Conservation (phyloP, 495 filamentous ascomycete species). For the Acidiella bohemica region DNA sequence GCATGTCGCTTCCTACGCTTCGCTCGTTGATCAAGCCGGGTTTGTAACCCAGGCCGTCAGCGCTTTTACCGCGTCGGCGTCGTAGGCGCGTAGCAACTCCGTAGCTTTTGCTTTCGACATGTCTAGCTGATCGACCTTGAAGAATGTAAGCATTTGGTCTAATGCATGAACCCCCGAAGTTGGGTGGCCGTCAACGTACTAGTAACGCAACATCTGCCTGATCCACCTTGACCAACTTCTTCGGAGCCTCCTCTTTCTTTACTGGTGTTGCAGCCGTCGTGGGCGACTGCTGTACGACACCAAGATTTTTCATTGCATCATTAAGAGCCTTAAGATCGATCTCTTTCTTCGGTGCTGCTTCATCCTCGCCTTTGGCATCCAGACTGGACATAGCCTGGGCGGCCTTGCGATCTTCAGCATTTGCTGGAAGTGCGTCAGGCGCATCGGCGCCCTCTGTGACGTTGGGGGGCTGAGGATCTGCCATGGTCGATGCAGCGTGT, state of each 20-base stretch:
- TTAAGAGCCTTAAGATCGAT: constrained; percentile 72
- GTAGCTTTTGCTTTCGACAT: constrained; percentile 68
- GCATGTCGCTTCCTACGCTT: neutral
- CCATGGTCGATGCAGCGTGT: no score
- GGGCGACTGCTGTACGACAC: constrained; percentile 21
- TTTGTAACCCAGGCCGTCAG: constrained; percentile 49
- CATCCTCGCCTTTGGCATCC: constrained; percentile 47
- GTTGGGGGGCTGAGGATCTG: constrained; percentile 41
- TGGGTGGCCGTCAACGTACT: no score
- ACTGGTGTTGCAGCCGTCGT: constrained; percentile 21
- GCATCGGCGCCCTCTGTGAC: constrained; percentile 42
- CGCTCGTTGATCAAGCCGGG: constrained; percentile 20
- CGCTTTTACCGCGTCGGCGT: constrained; percentile 60
- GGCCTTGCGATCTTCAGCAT: constrained; percentile 80
- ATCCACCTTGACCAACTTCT: constrained; percentile 44
- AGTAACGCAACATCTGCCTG: constrained; percentile 51
- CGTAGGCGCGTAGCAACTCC: constrained; percentile 65
- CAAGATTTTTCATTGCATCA: constrained; percentile 59
- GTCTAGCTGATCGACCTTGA: constrained; percentile 65
- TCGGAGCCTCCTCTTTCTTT: constrained; percentile 35
- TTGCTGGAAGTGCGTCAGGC: constrained; percentile 48
- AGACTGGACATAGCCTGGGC: constrained; percentile 73
- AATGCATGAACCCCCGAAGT: no score
- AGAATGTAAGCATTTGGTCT: no score
- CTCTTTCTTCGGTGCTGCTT: constrained; percentile 36